Evolutionary conservation across 306 rosid genomes (phyloP), one percentile per base, ranked within the genome.

Genomic region (Castanea crenata): DNA sequence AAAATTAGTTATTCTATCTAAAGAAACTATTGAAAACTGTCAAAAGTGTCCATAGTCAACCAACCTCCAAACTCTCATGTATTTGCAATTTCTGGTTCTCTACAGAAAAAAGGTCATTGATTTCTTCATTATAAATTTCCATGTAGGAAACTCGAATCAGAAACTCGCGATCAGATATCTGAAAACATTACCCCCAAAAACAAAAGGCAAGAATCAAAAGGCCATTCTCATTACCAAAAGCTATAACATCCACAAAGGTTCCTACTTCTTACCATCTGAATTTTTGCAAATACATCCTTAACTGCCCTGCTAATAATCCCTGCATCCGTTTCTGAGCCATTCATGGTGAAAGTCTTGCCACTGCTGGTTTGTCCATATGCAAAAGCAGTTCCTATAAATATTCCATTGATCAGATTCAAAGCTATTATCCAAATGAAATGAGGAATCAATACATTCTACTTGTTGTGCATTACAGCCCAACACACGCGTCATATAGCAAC

Each of bases 291-390:
- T 73, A 93, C 70, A 14, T 95, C 99, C 88, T 86, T 83, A 6
- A 95, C 96, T 2, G 96, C 94, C 5, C 83, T 86, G 76, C 89
- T 92, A 87, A 95, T 95, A 64, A 95, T 87, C 49, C 99, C 99
- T 0, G 93, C 93, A 72, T 95, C 96, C 12, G 68, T 80, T 79
- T 93, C 90, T 25, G 88, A 90, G 73, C 99, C 99, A 84, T 93
- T 93, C 98, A 95, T 95, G 41, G 99, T 95, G 89, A 91, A 95
- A 14, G 99, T 95, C 88, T 95, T 95, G 38, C 99, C 99, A 90
- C 99, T 95, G 80, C 99, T 95, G 46, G 99, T 95, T 87, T 91
- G 99, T 58, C 99, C 98, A 83, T 95, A 95, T 35, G 99, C 99
- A 82, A 95, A 95, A 55, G 97, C 97, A 70, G 99, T 95, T 85